These are phyloP conservation scores for Bothia castanella DNA, from an alignment of 1,284 basidiomycete genomes.

Conservation along the genomic window DNA sequence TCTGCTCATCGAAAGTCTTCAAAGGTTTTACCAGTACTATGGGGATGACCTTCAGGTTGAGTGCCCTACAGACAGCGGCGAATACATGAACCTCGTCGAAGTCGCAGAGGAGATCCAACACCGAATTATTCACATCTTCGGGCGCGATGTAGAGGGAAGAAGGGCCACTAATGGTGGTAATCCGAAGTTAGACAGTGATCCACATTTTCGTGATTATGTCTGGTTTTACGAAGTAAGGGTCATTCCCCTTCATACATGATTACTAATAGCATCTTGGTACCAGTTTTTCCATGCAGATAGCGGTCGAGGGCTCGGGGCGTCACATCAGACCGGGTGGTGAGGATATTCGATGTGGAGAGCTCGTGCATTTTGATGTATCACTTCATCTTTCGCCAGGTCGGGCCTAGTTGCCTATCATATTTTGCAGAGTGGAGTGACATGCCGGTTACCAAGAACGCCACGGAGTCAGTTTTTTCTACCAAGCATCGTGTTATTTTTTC, in stretches of 20 bases:
- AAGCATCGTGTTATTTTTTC: neutral
- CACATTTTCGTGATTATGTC: slow-evolving; percentile 95
- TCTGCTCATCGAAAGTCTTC: slow-evolving; percentile 88
- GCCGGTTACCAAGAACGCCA: slow-evolving; percentile 83
- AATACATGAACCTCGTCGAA: slow-evolving; percentile 90
- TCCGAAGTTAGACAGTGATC: slow-evolving; percentile 83
- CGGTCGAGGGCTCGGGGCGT: slow-evolving; percentile 90
- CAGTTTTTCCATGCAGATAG: slow-evolving; percentile 95
- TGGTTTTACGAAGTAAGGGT: slow-evolving; percentile 83
- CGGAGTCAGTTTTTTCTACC: slow-evolving; percentile 51
- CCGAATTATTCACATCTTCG: slow-evolving; percentile 95
- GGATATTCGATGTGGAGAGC: slow-evolving; percentile 22
- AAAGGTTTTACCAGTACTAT: slow-evolving; percentile 97
- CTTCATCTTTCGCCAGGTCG: slow-evolving; percentile 49
- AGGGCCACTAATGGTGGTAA: slow-evolving; percentile 92
- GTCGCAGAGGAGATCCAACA: slow-evolving; percentile 98
- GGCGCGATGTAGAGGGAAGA: slow-evolving; percentile 80
- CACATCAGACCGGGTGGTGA: slow-evolving; percentile 96
- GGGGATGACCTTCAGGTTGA: slow-evolving; percentile 88
- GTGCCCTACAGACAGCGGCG: slow-evolving; percentile 93
- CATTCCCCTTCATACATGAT: neutral
- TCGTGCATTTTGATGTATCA: neutral
- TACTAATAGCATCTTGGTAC: slow-evolving; percentile 6
- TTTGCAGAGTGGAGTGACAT: slow-evolving; percentile 79
- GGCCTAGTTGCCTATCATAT: slow-evolving; percentile 92